phyloP scores from a whole-genome alignment of 306 rosid genomes.

The Abrus pulchellus region DNA sequence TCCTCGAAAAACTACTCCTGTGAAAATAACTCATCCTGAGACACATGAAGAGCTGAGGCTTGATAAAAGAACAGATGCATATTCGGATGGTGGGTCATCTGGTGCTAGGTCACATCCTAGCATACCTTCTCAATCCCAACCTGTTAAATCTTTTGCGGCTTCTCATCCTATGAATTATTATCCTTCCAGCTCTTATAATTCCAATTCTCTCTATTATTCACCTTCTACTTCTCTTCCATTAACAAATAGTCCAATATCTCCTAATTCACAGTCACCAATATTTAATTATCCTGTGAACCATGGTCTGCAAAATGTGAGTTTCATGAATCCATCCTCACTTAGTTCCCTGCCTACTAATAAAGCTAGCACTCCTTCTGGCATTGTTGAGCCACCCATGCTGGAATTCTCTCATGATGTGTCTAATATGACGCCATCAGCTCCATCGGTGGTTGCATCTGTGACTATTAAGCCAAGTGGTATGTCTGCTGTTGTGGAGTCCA shows the following conservation, averaged over 20 bases:
- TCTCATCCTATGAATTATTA: conserved; percentile 66
- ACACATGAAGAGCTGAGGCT: conserved; percentile 90
- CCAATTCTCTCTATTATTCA: conserved; percentile 55
- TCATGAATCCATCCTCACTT: conserved; percentile 58
- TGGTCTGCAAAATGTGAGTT: conserved; percentile 63
- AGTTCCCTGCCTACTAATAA: conserved; percentile 59
- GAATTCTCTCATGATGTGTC: conserved; percentile 67
- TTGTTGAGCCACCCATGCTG: conserved; percentile 54
- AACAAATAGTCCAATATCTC: conserved; percentile 66
- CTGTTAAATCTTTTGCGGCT: conserved; percentile 62
- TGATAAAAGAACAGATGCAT: conserved; percentile 74
- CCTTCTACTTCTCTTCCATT: conserved; percentile 67
- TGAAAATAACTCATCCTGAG: conserved; percentile 95
- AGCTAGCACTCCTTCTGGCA: conserved; percentile 58
- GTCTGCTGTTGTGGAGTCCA: conserved; percentile 55
- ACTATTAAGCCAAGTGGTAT: conserved; percentile 61
- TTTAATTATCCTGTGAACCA: conserved; percentile 69
- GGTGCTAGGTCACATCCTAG: conserved; percentile 69
- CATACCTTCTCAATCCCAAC: conserved; percentile 73
- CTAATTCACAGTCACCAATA: conserved; percentile 74
- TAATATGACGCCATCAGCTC: conserved; percentile 48
- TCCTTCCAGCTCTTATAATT: conserved; percentile 54
- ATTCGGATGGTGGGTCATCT: conserved; percentile 71
- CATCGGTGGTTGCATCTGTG: conserved; percentile 54
- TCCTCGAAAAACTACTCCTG: conserved; percentile 71